These are phyloP conservation scores for Lasiodiplodia citricola DNA, from an alignment of 2,329 filamentous ascomycete species.

Conservation along the genomic window DNA sequence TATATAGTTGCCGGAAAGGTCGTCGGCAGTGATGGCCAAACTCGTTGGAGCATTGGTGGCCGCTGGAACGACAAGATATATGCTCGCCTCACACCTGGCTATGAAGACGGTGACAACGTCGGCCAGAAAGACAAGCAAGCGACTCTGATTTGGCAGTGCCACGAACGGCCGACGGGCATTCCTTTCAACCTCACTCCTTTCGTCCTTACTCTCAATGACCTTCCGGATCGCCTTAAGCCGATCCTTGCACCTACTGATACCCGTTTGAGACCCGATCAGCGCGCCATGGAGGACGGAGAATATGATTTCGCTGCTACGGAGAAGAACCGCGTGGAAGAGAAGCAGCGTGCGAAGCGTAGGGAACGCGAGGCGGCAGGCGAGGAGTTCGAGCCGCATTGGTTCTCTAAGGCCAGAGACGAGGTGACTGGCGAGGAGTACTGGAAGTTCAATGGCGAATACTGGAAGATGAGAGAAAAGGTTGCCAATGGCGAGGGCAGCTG, in stretches of 20 bases:
- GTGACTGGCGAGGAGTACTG: conserved; percentile 89
- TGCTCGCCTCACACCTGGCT: conserved; percentile 88
- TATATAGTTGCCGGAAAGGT: conserved; percentile 90
- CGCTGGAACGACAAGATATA: conserved; percentile 98
- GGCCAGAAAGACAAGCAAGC: conserved; percentile 66
- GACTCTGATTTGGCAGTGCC: conserved; percentile 91
- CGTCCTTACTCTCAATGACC: conserved; percentile 89
- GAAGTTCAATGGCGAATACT: conserved; percentile 89
- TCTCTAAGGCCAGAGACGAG: conserved; percentile 72
- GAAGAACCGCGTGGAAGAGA: conserved; percentile 94
- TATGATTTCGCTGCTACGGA: conserved; percentile 92
- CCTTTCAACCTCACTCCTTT: conserved; percentile 98
- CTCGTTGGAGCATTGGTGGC: conserved; percentile 87
- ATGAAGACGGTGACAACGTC: conserved; percentile 63
- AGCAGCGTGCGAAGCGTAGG: conserved; percentile 77
- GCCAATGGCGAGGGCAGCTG: conserved; percentile 67
- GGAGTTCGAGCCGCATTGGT: conserved; percentile 86
- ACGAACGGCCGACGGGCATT: conserved; percentile 78
- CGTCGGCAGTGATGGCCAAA: conserved; percentile 76
- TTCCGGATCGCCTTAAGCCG: conserved; percentile 78
- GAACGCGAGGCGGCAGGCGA: conserved; percentile 77
- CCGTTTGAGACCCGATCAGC: conserved; percentile 88
- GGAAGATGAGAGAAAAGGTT: conserved; percentile 73
- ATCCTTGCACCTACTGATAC: conserved; percentile 92
- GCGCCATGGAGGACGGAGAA: conserved; percentile 98